A percentile compares a stretch with the other conserved stretches of the same genome.
Conservation (phyloP, 768 basidiomycete genomes). For the Boletus fagicola region DNA sequence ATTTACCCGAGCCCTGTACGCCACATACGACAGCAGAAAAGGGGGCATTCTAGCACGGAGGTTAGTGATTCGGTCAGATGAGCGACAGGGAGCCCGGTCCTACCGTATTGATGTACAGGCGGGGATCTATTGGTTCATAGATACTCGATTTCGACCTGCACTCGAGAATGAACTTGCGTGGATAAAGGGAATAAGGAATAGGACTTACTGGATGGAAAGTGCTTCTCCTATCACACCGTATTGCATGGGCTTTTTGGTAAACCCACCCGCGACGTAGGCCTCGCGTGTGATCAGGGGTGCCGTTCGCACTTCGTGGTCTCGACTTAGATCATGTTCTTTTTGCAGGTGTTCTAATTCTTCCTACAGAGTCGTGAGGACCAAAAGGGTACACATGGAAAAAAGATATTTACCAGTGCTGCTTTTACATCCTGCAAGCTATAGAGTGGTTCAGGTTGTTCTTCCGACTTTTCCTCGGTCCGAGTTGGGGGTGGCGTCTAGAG, state of each 20-base stretch:
- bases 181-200: background rate
- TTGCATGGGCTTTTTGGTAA: constrained; percentile 37
- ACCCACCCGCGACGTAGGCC: constrained; percentile 35
- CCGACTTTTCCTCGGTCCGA: background rate
- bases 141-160: constrained; percentile 33
- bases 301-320: constrained; percentile 34
- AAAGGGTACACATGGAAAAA: background rate
- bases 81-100: constrained; percentile 4
- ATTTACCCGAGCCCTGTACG: constrained; percentile 72
- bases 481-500: background rate
- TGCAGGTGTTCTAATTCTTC: constrained; percentile 10
- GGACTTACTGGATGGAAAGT: constrained; percentile 30
- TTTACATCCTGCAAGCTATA: constrained; percentile 12
- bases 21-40: constrained; percentile 70
- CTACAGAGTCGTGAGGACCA: background rate
- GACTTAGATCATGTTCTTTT: constrained; percentile 9
- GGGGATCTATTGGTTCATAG: constrained; percentile 39
- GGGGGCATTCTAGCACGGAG: constrained; percentile 52
- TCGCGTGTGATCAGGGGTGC: constrained; percentile 50
- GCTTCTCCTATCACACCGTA: constrained; percentile 56
- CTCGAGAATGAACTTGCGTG: background rate
- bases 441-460: background rate
- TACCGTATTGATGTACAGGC: constrained; percentile 66
- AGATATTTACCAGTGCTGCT: background rate
- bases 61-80: background rate